Base-by-base conservation (phyloP, 2,329 filamentous ascomycete genomes). In the Neofusicoccum umdonicola region DNA sequence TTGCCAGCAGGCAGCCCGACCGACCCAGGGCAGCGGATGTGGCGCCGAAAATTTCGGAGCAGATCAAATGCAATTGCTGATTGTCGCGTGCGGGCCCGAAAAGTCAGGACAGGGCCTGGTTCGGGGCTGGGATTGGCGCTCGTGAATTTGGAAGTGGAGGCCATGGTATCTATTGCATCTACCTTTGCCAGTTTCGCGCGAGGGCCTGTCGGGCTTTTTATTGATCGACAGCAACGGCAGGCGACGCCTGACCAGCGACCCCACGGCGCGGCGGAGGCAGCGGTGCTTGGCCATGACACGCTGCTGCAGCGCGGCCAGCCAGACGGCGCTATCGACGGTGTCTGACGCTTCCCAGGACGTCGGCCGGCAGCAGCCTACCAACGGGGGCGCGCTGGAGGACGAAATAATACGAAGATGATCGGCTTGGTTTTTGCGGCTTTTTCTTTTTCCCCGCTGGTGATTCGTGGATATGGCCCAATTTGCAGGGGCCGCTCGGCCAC, bases 1-100 rank as follows among this genome's bases (percentile, higher is more conserved):
- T 47, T 19, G 54, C 39, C 39, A 45, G 41, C 54, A 51, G 13
- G 22, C 42, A 47, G 35, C 48, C 39, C 47, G 44, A 31, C 42
- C n/a, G 63, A 58, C 54, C 54, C 54, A 44, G 47, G 34, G 47
- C 45, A 41, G 42, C 56, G 63, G 63, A 31, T 61, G 56, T 61
- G 63, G 63, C 56, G 63, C 47, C 54, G 63, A 60, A 61, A 65
- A 57, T 65, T 65, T 65, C 63, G 63, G 63, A 65, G 63, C 63
- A 61, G 54, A 64, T 64, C 62, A 64, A 64, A 57, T 57, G 45
- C 50, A 41, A 64, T n/a, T 63, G 47, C 22, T 57, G 62, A 50
- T 64, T 58, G 62, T 51, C 51, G 62, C 51, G 62, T 64, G 51
- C 57, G 62, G 52, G 44, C 56, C 56, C 41, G 42, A 19, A 31